These are phyloP conservation scores for Lojkania enalia DNA, from an alignment of 2,329 filamentous ascomycete genomes.

Conservation along the genomic window DNA sequence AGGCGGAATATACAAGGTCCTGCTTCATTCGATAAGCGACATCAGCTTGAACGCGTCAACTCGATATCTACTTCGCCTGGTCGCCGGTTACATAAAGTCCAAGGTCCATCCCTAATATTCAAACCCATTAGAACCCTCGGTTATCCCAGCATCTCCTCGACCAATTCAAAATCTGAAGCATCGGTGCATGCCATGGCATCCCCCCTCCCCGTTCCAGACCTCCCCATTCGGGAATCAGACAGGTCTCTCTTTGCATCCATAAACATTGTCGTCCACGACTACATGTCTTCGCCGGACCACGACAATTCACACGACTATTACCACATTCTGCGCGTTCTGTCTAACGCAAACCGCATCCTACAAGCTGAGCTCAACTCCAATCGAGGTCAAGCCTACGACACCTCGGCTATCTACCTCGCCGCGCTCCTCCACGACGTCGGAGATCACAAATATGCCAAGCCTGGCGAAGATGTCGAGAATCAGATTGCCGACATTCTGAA, in stretches of 20 bases:
- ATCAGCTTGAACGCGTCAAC: no score
- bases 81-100: no score
- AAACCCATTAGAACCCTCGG: no score
- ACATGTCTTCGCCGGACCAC: constrained; percentile 41
- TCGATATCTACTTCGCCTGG: no score
- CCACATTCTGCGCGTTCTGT: constrained; percentile 79
- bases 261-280: constrained; percentile 36
- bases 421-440: constrained; percentile 76
- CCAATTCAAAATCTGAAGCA: no score
- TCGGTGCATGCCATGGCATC: constrained; percentile 26
- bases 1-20: no score
- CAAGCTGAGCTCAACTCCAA: constrained; percentile 49
- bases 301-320: constrained; percentile 88
- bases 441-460: constrained; percentile 74
- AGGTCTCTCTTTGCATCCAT: constrained; percentile 32
- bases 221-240: constrained; percentile 26
- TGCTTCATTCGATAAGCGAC: no score
- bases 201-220: constrained; percentile 24
- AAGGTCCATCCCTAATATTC: no score
- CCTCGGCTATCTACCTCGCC: constrained; percentile 64
- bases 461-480: constrained; percentile 59
- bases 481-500: constrained; percentile 60
- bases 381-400: constrained; percentile 50
- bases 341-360: constrained; percentile 70
- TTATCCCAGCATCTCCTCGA: no score